phyloP scores from a whole-genome alignment of 164 flowering plant species.

The Stephania cephalantha region DNA sequence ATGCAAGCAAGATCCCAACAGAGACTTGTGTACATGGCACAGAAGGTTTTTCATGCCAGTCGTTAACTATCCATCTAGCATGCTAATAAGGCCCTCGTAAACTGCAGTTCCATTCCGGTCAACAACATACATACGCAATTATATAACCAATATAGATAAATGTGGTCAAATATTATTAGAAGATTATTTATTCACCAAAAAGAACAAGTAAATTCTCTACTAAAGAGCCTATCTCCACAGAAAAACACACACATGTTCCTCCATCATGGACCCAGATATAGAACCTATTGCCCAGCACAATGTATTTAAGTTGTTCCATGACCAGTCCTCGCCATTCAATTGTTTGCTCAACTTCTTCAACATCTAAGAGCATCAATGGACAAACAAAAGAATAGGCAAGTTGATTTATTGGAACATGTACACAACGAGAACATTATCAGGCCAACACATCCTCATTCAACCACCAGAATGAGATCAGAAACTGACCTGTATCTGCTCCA shows the following conservation, averaged over 20 bases:
- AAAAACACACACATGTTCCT: slow-evolving; percentile 71
- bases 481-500: too few species aligned
- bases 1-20: background rate
- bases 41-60: background rate
- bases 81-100: background rate
- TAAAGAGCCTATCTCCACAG: background rate
- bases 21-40: background rate
- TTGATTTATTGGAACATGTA: background rate
- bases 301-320: slow-evolving; percentile 96
- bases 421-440: background rate
- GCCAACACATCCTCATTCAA: background rate
- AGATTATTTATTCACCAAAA: background rate
- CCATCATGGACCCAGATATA: slow-evolving; percentile 98
- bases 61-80: background rate
- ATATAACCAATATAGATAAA: background rate
- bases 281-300: slow-evolving; percentile 99
- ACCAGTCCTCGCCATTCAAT: slow-evolving; percentile 94
- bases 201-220: background rate
- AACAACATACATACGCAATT: background rate
- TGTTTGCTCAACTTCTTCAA: slow-evolving; percentile 77
- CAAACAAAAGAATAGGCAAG: background rate
- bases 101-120: background rate
- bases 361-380: slow-evolving; percentile 49
- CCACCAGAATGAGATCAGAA: background rate
- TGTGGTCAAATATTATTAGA: background rate